phyloP scores from a whole-genome alignment of 2,329 filamentous ascomycete species.

The Hypoxylon sp. region DNA sequence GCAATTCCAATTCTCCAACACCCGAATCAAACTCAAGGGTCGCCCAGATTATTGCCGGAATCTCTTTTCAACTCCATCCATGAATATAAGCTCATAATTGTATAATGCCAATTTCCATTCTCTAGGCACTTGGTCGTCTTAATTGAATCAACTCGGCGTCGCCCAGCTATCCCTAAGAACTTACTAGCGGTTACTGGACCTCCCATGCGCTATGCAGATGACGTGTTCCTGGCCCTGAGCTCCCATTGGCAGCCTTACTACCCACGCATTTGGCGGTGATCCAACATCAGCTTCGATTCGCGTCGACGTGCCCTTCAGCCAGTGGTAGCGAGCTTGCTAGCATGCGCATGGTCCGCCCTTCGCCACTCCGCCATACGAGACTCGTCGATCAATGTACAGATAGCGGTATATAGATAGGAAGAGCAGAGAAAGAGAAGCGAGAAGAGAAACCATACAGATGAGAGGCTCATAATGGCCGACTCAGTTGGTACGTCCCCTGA shows the following conservation, averaged over 20 bases:
- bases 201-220: constrained; percentile 31
- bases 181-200: too few species aligned
- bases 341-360: constrained; percentile 22
- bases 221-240: constrained; percentile 34
- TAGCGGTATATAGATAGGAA: constrained; percentile 32
- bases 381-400: constrained; percentile 23
- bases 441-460: constrained; percentile 27
- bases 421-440: constrained; percentile 9
- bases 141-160: constrained; percentile 20
- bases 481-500: constrained; percentile 61
- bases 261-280: constrained; percentile 40
- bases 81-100: constrained; percentile 23
- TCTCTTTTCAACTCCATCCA: constrained; percentile 10
- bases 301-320: constrained; percentile 25
- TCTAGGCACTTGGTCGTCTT: constrained; percentile 16
- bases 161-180: constrained; percentile 6
- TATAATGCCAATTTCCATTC: constrained; percentile 2
- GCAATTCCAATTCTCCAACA: constrained; percentile 33
- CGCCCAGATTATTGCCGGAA: constrained; percentile 12
- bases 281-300: constrained; percentile 45
- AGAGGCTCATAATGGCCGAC: constrained; percentile 58
- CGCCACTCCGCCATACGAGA: constrained; percentile 30
- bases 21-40: constrained; percentile 26
- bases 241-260: constrained; percentile 39
- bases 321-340: constrained; percentile 21